A percentile compares a stretch with the other conserved stretches of the same genome.
These are phyloP conservation scores for Haplosporangium sp. DNA, from an alignment of 371 early-diverging fungal species.

Conservation along the genomic window DNA sequence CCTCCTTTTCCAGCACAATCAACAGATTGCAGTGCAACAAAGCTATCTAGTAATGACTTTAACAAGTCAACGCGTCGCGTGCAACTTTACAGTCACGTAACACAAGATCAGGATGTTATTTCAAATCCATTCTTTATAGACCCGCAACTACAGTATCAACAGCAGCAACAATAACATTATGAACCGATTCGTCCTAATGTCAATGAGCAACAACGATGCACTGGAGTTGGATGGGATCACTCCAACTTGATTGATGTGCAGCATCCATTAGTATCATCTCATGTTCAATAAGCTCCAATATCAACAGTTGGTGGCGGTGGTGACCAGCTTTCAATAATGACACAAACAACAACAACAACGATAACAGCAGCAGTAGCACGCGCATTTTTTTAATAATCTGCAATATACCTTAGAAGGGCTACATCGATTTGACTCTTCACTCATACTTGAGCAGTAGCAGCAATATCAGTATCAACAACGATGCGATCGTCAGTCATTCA, in stretches of 20 bases:
- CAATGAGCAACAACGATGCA: neutral
- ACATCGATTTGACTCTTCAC: conserved; percentile 17
- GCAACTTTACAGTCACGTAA: neutral
- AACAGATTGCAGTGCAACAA: neutral
- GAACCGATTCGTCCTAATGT: neutral
- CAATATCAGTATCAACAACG: neutral
- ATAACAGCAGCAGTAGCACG: too few species aligned
- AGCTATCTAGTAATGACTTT: neutral
- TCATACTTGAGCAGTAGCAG: neutral
- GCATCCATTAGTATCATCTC: neutral
- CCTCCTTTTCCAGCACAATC: neutral
- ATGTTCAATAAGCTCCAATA: neutral
- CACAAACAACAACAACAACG: conserved; percentile 8
- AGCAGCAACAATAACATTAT: conserved; percentile 1
- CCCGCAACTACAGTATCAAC: neutral
- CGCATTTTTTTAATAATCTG: neutral
- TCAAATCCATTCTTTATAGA: neutral
- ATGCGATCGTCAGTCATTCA: neutral
- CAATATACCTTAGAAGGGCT: conserved; percentile 17
- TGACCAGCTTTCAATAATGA: conserved; percentile 9
- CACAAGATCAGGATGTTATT: neutral
- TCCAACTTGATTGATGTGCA: neutral
- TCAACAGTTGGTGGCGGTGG: conserved; percentile 19
- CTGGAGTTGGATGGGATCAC: neutral
- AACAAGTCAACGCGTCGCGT: neutral